phyloP scores from a whole-genome alignment of 2,329 filamentous ascomycete genomes.

The Bimuria novae-zelandiae region DNA sequence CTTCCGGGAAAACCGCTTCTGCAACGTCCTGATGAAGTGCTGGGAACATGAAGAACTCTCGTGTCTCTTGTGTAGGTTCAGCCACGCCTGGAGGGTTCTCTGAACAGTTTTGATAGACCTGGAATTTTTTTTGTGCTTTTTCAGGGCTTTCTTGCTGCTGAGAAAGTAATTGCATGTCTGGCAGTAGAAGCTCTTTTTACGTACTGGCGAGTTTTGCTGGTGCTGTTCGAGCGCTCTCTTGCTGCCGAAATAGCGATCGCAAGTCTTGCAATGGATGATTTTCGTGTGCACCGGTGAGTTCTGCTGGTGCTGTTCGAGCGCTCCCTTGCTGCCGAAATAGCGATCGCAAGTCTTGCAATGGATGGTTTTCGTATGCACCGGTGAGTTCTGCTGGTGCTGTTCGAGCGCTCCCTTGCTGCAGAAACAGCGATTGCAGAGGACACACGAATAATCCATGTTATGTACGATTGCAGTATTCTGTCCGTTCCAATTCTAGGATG shows the following conservation, averaged over 20 bases:
- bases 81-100: background rate
- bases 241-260: background rate
- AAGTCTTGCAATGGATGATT: background rate
- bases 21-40: background rate
- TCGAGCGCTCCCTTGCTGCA: background rate
- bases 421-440: background rate
- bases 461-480: background rate
- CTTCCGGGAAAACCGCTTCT: background rate
- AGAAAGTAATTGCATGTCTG: too few relatives aligned
- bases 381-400: background rate
- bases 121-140: background rate
- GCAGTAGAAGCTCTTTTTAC: too few relatives aligned
- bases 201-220: too few relatives aligned
- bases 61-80: background rate
- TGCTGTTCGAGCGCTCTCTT: too few relatives aligned
- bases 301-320: background rate
- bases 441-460: background rate
- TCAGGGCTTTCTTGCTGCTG: background rate
- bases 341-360: background rate
- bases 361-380: background rate
- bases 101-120: background rate
- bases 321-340: background rate
- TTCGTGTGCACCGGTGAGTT: background rate
- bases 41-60: background rate
- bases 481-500: background rate